Evolutionary conservation across 2,329 filamentous ascomycete species (phyloP), one percentile per base, ranked within the genome.

Genomic region (Alternaria arbusti): DNA sequence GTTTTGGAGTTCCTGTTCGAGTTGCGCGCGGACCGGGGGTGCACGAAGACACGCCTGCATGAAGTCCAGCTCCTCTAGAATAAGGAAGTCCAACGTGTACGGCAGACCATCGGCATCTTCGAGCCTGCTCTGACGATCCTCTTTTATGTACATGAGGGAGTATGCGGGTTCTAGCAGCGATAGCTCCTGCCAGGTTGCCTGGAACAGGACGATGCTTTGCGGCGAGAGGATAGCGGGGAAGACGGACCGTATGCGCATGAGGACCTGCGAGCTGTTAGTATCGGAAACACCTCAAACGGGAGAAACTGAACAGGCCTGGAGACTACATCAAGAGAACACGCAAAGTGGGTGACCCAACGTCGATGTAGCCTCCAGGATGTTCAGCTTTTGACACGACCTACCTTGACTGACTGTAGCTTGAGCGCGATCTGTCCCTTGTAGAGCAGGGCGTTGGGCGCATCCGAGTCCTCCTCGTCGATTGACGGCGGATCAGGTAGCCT

Each of bases 11-110:
- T 97, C 91, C 50, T 89, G 87, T 69, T 95, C 90, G n/a, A 99
- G 88, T 79, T 97, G 92, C 66, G 92, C 90, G 70, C 94, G 92
- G 2, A 99, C 94, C 0, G 93, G 93, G 5, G 93, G 90, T 7
- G 95, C 95, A 67, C 93, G 90, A 67, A 99, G 86, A 78, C 94
- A 94, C 61, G 94, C 90, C 81, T 97, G 96, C 77, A 99, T 88
- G 75, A 98, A 94, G 80, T 99, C 96, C 23, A 99, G 85, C 79
- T 98, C 94, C 79, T 99, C 96, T 8, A 98, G 84, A 4, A 98
- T 89, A 55, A 99, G 86, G 75, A 97, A 96, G 80, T 99, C 96
- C 23, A 99, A 85, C 1, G 94, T 97, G 80, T 97, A 97, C 0
- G 95, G 94, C n/a, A 99, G 85, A 45, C 90, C 90, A 77, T 99